Percentiles rank a stretch among this genome's conserved stretches.
These are phyloP conservation scores for Fusarium fracticaudum DNA, from an alignment of 2,329 filamentous ascomycete species.

Conservation along the genomic window DNA sequence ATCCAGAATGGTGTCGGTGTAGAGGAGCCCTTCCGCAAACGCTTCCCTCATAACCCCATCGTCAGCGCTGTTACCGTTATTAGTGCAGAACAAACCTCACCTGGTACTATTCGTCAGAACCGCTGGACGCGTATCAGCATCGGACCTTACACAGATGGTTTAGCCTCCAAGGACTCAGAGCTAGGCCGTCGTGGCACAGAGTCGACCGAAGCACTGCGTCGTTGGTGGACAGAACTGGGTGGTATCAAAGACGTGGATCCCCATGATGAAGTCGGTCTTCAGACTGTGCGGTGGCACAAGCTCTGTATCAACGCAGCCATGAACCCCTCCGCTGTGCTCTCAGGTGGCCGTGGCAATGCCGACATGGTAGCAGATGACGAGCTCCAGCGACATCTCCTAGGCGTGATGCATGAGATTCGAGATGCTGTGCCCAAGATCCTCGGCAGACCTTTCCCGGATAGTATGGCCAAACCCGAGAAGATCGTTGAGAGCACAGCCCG, in stretches of 20 bases:
- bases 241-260: constrained; percentile 72
- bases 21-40: constrained; percentile 69
- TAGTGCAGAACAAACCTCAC: constrained; percentile 71
- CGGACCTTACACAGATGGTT: constrained; percentile 69
- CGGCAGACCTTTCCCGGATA: constrained; percentile 65
- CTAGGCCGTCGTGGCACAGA: constrained; percentile 50
- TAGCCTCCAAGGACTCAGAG: constrained; percentile 48
- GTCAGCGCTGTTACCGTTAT: constrained; percentile 76
- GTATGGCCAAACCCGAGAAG: constrained; percentile 68
- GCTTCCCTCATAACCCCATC: constrained; percentile 69
- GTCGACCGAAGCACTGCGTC: constrained; percentile 60
- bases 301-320: constrained; percentile 80
- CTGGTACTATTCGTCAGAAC: constrained; percentile 73
- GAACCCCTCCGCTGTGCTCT: constrained; percentile 76
- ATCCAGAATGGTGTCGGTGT: constrained; percentile 79
- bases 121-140: constrained; percentile 78
- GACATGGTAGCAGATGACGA: constrained; percentile 73
- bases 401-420: constrained; percentile 76
- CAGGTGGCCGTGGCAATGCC: constrained; percentile 70
- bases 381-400: constrained; percentile 68
- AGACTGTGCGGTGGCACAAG: constrained; percentile 79
- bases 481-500: constrained; percentile 71
- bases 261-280: constrained; percentile 72
- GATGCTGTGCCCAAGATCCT: constrained; percentile 70
- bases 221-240: constrained; percentile 64